Percentiles rank a stretch among this genome's conserved stretches.
These are phyloP conservation scores for Penicillium vulpinum DNA, from an alignment of 2,329 filamentous ascomycete species.

Conservation along the genomic window DNA sequence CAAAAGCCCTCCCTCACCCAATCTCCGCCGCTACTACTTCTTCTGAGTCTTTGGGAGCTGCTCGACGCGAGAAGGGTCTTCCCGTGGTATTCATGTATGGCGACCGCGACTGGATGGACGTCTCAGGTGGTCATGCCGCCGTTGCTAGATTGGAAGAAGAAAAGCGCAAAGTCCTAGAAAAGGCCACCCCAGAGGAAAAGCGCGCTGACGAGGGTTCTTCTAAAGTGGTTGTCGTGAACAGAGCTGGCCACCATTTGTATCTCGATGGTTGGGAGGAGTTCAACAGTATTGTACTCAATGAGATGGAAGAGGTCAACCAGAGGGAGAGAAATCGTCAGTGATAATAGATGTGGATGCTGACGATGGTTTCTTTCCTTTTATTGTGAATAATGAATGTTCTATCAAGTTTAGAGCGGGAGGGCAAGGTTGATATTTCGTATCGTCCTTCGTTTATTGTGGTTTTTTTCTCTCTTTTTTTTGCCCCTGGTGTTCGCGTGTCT, in stretches of 20 bases:
- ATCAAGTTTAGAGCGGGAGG: constrained; percentile 12
- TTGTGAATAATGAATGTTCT: constrained; percentile 12
- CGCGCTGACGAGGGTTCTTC: constrained; percentile 73
- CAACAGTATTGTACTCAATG: constrained; percentile 63
- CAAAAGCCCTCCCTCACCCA: constrained; percentile 18
- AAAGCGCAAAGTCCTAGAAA: constrained; percentile 58
- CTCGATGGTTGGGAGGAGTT: constrained; percentile 70
- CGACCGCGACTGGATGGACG: constrained; percentile 98
- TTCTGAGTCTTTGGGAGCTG: constrained; percentile 16
- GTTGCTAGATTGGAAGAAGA: constrained; percentile 75
- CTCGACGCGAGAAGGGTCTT: constrained; percentile 62
- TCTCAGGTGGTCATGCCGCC: constrained; percentile 77
- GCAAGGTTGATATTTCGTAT: constrained; percentile 1
- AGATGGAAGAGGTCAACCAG: constrained; percentile 63
- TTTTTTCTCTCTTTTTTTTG: constrained; percentile 1
- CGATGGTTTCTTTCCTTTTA: background rate
- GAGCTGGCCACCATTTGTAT: constrained; percentile 72
- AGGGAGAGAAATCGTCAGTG: constrained; percentile 26
- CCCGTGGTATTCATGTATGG: constrained; percentile 95
- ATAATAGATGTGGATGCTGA: background rate
- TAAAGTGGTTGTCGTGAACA: constrained; percentile 75
- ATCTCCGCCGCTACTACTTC: constrained; percentile 12
- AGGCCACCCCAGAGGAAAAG: constrained; percentile 66
- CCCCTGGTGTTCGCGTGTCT: background rate
- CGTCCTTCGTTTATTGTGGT: background rate